phyloP scores from a whole-genome alignment of 768 basidiomycete genomes.

The Lactarius akahatsu region DNA sequence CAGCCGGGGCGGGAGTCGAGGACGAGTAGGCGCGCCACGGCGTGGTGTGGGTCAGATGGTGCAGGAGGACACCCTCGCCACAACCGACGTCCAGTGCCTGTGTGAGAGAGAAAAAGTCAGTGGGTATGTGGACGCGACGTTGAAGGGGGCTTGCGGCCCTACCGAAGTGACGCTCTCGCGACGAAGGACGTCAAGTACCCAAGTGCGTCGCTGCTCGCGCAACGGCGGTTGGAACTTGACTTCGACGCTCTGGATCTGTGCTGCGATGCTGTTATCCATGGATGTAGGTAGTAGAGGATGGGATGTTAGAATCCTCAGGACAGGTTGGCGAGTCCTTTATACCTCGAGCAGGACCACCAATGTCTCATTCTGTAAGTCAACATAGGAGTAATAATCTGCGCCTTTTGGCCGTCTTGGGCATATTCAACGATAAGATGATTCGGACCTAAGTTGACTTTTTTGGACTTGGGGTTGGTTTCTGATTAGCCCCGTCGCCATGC shows the following conservation, averaged over 20 bases:
- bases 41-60: slow-evolving; percentile 69
- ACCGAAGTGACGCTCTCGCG: slow-evolving; percentile 57
- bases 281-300: not conserved
- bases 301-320: not conserved
- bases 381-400: slow-evolving; percentile 3
- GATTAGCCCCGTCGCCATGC: not conserved
- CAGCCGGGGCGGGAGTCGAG: slow-evolving; percentile 32
- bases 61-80: slow-evolving; percentile 74
- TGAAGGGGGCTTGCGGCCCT: not conserved
- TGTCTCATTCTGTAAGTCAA: slow-evolving; percentile 1
- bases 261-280: slow-evolving; percentile 3
- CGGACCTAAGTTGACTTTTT: slow-evolving; percentile 1
- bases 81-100: slow-evolving; percentile 85
- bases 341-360: not conserved
- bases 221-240: slow-evolving; percentile 71
- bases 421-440: slow-evolving; percentile 6
- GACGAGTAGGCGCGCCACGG: slow-evolving; percentile 54
- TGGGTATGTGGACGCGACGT: not conserved
- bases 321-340: slow-evolving; percentile 10
- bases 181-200: slow-evolving; percentile 64
- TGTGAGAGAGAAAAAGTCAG: slow-evolving; percentile 1
- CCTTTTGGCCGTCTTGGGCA: not conserved
- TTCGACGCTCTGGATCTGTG: not conserved
- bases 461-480: not conserved
- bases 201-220: slow-evolving; percentile 64